These are phyloP conservation scores for Luvunga scandens DNA, from an alignment of 345 rosid species.

Conservation along the genomic window DNA sequence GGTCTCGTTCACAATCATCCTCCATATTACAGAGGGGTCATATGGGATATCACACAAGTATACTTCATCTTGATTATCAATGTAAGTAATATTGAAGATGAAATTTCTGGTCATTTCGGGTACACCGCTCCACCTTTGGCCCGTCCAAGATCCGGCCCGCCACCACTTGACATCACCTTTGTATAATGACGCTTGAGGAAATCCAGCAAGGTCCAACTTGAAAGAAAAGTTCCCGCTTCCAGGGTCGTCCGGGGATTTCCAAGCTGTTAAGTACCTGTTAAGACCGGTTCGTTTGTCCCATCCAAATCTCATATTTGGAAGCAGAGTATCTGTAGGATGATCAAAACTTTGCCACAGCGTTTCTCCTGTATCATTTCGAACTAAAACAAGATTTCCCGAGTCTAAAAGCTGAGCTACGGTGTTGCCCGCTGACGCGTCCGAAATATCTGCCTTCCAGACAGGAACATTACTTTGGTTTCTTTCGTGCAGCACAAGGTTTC, in stretches of 20 bases:
- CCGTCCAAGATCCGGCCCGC: conserved; percentile 67
- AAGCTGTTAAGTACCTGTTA: conserved; percentile 40
- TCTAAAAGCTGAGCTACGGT: conserved; percentile 50
- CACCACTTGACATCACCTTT: conserved; percentile 29
- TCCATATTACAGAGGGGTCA: conserved; percentile 31
- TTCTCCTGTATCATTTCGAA: conserved; percentile 23
- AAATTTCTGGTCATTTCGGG: conserved; percentile 45
- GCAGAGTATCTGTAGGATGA: conserved; percentile 53
- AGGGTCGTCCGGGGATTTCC: conserved; percentile 57
- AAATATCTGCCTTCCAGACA: conserved; percentile 52
- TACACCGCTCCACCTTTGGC: conserved; percentile 61
- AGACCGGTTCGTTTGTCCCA: conserved; percentile 30
- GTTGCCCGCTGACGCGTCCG: conserved; percentile 12
- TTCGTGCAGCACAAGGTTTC: conserved; percentile 35
- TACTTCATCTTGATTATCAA: conserved; percentile 34
- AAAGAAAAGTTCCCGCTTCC: conserved; percentile 39
- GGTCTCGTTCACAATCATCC: conserved; percentile 47
- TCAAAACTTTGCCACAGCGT: conserved; percentile 73
- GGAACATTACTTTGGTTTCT: conserved; percentile 26
- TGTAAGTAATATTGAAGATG: conserved; percentile 31
- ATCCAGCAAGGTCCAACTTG: conserved; percentile 40
- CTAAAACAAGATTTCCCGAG: conserved; percentile 58
- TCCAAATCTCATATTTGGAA: conserved; percentile 68
- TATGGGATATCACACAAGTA: conserved; percentile 25
- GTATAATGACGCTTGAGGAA: conserved; percentile 45